Base-by-base conservation (phyloP, 108 stramenopile species). In the Stephanodiscus minutulus region DNA sequence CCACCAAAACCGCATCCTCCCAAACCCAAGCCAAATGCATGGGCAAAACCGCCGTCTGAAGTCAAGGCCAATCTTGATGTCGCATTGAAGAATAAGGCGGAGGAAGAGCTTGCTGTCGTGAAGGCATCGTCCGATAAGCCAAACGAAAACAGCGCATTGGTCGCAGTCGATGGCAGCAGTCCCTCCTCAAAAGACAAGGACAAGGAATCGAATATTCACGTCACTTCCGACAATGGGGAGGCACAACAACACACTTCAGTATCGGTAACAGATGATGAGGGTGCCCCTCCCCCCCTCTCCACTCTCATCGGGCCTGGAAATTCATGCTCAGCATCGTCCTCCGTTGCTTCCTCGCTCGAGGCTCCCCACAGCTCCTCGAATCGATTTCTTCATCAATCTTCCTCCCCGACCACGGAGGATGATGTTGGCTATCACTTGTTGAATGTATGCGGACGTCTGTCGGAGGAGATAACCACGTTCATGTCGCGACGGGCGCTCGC, bases 361-460 rank as follows among this genome's bases (percentile, higher is more conserved):
- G 87, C 88, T 22, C 89, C 92, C 21, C 87, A 88, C 58, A 83
- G 82, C 27, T 76, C 83, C 13, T 77, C 77, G 31, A 79, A 79
- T 41, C 68, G 74, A 39, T 75, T 80, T 50, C 82, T 77, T 43
- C 80, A 83, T 58, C 73, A 83, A 39, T 55, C 81, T 21, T 64
- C 67, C 22, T 41, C 59, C 3, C 64, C 63, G 10, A 79, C 56
- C 31, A 76, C 84, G 11, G 87, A 87, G 47, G 86, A 89, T 66
- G 92, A 90, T 72, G 92, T 91, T 24, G 92, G 92, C 20, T 91
- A 88, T 63, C 92, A 91, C 57, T 78, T 94, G 27, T 70, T 94
- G 0, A 84, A 85, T 60, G 87, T 94, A 9, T 94, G 92, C 68
- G 83, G 86, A 54, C 72, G 84, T 29, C 67, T 94, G 13, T 88